phyloP scores from a whole-genome alignment of 305 asterid genomes.

The Rubia balearica region DNA sequence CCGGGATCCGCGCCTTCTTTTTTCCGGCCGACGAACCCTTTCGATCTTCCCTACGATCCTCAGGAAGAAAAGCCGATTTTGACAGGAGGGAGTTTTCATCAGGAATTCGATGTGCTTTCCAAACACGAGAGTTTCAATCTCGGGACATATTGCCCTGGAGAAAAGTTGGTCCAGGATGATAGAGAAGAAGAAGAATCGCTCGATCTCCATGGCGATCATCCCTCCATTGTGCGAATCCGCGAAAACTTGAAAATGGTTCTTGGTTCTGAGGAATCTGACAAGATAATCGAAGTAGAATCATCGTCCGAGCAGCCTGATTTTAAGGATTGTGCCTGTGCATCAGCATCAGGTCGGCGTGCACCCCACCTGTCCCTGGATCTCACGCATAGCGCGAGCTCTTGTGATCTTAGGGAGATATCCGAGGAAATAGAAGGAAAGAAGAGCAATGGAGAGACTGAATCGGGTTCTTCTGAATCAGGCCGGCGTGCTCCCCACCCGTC shows the following conservation, averaged over 20 bases:
- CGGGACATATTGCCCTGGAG: slow-evolving; percentile 36
- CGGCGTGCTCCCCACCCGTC: background rate
- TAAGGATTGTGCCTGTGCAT: background rate
- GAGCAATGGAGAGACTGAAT: background rate
- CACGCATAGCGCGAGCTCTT: background rate
- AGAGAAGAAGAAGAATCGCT: slow-evolving; percentile 15
- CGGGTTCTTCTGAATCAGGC: background rate
- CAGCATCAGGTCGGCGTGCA: background rate
- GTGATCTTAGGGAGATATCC: background rate
- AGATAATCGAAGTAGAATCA: slow-evolving; percentile 31
- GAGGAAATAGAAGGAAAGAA: background rate
- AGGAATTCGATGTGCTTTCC: slow-evolving; percentile 57
- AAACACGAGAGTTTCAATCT: slow-evolving; percentile 61
- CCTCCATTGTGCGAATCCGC: background rate
- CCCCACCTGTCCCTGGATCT: background rate
- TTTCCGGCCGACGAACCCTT: slow-evolving; percentile 66
- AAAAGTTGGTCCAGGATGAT: slow-evolving; percentile 11
- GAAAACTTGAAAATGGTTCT: slow-evolving; percentile 13
- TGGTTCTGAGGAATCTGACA: slow-evolving; percentile 29
- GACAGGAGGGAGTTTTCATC: slow-evolving; percentile 63
- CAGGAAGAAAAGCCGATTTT: slow-evolving; percentile 81
- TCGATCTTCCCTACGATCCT: slow-evolving; percentile 89
- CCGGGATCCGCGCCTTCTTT: slow-evolving; percentile 90
- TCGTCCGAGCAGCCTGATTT: slow-evolving; percentile 10
- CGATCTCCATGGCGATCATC: slow-evolving; percentile 18